Conservation (phyloP, 2,329 filamentous ascomycete species). For the Fusarium annulatum region DNA sequence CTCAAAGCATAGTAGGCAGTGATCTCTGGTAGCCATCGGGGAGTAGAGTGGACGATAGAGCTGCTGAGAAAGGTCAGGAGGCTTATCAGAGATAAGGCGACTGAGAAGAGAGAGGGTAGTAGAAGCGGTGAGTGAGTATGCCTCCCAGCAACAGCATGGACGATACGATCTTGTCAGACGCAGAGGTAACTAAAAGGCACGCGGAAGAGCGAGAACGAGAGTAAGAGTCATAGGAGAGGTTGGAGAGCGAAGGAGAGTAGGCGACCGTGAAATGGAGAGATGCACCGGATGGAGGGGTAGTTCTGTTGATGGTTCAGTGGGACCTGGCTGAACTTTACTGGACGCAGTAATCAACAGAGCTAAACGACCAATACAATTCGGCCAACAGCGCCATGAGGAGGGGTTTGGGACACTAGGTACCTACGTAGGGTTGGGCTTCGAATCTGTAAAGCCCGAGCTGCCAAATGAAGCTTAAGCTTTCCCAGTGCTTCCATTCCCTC, state of each 20-base stretch:
- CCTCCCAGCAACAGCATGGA: constrained; percentile 27
- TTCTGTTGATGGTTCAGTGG: constrained; percentile 5
- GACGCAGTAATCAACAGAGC: neutral
- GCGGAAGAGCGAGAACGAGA: constrained; percentile 2
- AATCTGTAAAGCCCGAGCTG: neutral
- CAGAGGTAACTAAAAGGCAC: constrained; percentile 5
- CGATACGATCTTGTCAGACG: constrained; percentile 2
- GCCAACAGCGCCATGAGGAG: constrained; percentile 12
- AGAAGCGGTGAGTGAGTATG: constrained; percentile 14
- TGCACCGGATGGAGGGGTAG: constrained; percentile 26
- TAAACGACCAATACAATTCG: constrained; percentile 10
- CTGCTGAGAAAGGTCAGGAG: constrained; percentile 9
- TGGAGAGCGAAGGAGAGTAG: neutral
- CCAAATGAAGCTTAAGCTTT: constrained; percentile 4
- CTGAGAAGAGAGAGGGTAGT: constrained; percentile 17
- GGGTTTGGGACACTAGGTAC: neutral
- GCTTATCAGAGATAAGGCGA: constrained; percentile 18
- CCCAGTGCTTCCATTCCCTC: neutral
- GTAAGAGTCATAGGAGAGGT: neutral
- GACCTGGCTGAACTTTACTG: constrained; percentile 13
- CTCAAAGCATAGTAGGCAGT: constrained; percentile 96
- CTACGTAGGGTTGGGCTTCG: neutral
- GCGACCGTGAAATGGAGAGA: neutral
- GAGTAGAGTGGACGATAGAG: constrained; percentile 8
- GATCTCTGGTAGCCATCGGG: constrained; percentile 82